Evolutionary conservation across 2,329 filamentous ascomycete genomes (phyloP).

Genomic region (Penicillium sumatraense): DNA sequence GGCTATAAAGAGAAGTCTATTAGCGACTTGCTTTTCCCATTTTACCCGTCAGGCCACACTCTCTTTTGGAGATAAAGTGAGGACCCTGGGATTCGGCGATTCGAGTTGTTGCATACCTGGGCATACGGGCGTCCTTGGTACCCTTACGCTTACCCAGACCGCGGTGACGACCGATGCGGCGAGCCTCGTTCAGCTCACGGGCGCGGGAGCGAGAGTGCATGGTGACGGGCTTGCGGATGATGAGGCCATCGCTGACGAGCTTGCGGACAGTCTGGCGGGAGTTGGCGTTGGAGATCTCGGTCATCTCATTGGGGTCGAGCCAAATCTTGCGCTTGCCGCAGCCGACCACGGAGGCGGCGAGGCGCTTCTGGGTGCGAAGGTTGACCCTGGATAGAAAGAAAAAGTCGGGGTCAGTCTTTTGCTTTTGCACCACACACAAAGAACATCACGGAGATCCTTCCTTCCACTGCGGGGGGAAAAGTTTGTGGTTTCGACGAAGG

Average conservation of each 20-base stretch:
- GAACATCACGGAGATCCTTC: conserved; percentile 18
- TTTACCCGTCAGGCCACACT: too few species aligned
- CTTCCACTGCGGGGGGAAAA: conserved; percentile 8
- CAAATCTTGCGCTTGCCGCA: conserved; percentile 99
- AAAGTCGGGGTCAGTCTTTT: conserved; percentile 40
- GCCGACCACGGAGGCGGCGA: conserved; percentile 97
- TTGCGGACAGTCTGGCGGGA: conserved; percentile 99
- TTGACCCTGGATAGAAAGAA: conserved; percentile 77
- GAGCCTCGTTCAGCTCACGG: conserved; percentile 90
- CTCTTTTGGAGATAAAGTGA: neutral
- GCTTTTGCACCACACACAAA: too few species aligned
- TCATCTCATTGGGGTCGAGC: conserved; percentile 99
- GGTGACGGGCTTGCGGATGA: conserved; percentile 99
- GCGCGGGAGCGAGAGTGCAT: conserved; percentile 99
- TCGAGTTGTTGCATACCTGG: conserved; percentile 67
- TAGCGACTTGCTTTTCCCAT: neutral
- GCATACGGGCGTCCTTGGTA: conserved; percentile 99
- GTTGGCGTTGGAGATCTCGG: conserved; percentile 99
- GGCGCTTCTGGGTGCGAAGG: conserved; percentile 99
- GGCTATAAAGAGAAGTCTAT: conserved; percentile 60
- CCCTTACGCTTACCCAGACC: conserved; percentile 99
- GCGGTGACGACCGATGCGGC: conserved; percentile 95
- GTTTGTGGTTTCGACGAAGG: neutral
- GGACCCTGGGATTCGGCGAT: neutral
- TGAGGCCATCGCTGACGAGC: conserved; percentile 99